Conservation (phyloP, 169 alveolate genomes). For the Cryptosporidium baileyi region DNA sequence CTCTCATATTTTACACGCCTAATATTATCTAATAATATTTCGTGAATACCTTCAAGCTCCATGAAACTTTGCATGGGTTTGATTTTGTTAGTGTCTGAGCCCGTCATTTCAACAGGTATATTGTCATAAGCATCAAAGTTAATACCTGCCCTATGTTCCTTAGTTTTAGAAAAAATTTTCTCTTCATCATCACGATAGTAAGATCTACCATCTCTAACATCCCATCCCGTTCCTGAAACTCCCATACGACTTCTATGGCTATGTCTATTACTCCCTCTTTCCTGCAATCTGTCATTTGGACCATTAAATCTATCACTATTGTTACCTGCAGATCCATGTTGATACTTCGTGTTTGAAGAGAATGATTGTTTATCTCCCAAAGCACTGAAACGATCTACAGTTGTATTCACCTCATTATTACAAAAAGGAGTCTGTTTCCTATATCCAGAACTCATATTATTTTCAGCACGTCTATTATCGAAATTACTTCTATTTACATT, state of each 20-base stretch:
- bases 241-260: constrained; percentile 9
- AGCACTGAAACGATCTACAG: constrained; percentile 40
- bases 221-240: constrained; percentile 78
- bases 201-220: constrained; percentile 81
- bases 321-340: background rate
- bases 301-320: constrained; percentile 18
- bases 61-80: constrained; percentile 79
- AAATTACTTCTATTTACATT: background rate
- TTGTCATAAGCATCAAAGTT: constrained; percentile 85
- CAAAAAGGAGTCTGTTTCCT: constrained; percentile 4
- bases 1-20: constrained; percentile 84
- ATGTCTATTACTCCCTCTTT: constrained; percentile 21
- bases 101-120: constrained; percentile 88
- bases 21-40: constrained; percentile 77
- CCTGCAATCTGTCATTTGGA: constrained; percentile 11
- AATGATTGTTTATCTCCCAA: constrained; percentile 19
- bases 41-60: constrained; percentile 78
- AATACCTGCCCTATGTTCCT: constrained; percentile 83
- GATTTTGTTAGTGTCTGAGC: constrained; percentile 76
- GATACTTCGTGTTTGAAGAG: constrained; percentile 15
- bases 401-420: background rate
- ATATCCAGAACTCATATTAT: background rate
- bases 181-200: constrained; percentile 81
- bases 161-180: constrained; percentile 79
- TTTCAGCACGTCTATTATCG: constrained; percentile 28